Conservation (phyloP, 2,329 filamentous ascomycete genomes). For the Pseudogymnoascus sp. region DNA sequence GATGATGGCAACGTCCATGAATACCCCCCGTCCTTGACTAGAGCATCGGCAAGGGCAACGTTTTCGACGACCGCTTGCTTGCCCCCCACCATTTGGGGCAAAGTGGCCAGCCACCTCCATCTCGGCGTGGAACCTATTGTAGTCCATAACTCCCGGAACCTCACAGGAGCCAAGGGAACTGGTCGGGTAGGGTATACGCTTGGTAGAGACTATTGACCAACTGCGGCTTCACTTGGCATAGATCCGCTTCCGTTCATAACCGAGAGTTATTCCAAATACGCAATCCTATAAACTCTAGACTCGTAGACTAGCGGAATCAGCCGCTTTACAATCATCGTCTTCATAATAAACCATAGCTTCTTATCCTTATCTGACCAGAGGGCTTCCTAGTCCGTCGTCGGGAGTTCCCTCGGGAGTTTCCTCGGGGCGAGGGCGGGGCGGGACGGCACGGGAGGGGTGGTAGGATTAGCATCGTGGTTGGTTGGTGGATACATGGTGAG, state of each 20-base stretch:
- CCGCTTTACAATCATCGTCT: not conserved
- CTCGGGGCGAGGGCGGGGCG: too few relatives aligned
- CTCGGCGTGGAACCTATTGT: not conserved
- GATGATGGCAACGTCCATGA: constrained; percentile 23
- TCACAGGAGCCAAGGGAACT: not conserved
- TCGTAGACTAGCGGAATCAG: not conserved
- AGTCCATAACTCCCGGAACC: not conserved
- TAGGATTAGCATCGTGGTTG: too few relatives aligned
- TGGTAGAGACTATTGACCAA: not conserved
- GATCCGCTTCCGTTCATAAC: not conserved
- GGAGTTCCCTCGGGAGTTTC: not conserved
- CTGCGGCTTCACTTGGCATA: not conserved
- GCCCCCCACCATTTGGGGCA: not conserved
- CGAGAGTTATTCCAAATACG: not conserved
- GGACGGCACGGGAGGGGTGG: too few relatives aligned
- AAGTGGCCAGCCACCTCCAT: not conserved
- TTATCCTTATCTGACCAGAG: not conserved
- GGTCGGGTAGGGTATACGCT: not conserved
- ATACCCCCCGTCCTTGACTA: constrained; percentile 26
- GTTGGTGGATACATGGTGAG: too few relatives aligned
- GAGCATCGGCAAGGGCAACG: constrained; percentile 27
- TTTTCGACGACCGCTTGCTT: constrained; percentile 17
- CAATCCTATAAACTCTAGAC: not conserved
- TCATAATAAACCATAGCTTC: not conserved
- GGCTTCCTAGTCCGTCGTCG: not conserved